phyloP scores from a whole-genome alignment of 2,329 filamentous ascomycete genomes.

The Drechslerella coelobrocha region DNA sequence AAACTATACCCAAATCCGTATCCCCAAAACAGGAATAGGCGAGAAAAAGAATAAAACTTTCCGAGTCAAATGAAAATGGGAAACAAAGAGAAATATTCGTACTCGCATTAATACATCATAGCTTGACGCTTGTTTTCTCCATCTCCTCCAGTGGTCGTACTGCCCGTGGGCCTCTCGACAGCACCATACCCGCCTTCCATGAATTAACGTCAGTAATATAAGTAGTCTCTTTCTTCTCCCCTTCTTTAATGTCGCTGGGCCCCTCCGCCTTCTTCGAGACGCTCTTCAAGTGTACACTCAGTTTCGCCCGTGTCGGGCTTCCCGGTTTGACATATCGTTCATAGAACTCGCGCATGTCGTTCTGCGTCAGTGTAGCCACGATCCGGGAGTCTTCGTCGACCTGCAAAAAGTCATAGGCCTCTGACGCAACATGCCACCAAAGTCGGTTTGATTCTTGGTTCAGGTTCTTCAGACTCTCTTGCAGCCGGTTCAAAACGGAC shows the following conservation, averaged over 20 bases:
- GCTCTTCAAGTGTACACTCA: conserved; percentile 74
- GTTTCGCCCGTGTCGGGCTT: conserved; percentile 77
- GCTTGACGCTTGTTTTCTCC: conserved; percentile 82
- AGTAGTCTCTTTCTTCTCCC: conserved; percentile 18
- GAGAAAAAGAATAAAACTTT: too few relatives aligned
- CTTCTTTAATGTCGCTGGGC: conserved; percentile 55
- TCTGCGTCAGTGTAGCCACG: conserved; percentile 76
- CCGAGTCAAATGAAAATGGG: not conserved
- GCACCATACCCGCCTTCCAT: conserved; percentile 77
- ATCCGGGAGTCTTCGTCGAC: conserved; percentile 76
- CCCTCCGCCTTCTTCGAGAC: conserved; percentile 60
- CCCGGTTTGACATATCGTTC: conserved; percentile 74
- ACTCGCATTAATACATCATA: conserved; percentile 60
- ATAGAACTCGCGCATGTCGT: conserved; percentile 81
- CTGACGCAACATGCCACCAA: conserved; percentile 83
- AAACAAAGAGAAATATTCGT: not conserved
- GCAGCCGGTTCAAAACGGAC: conserved; percentile 81
- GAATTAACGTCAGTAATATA: conserved; percentile 76
- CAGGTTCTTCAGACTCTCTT: conserved; percentile 93
- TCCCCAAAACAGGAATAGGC: too few relatives aligned
- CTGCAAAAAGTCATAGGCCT: conserved; percentile 88
- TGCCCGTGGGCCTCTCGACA: conserved; percentile 75
- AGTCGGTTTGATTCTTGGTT: conserved; percentile 81
- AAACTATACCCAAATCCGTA: too few relatives aligned
- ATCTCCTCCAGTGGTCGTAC: conserved; percentile 80